Evolutionary conservation across 306 rosid species (phyloP), one percentile per base, ranked within the genome.

Genomic region (Glycine latifolia): DNA sequence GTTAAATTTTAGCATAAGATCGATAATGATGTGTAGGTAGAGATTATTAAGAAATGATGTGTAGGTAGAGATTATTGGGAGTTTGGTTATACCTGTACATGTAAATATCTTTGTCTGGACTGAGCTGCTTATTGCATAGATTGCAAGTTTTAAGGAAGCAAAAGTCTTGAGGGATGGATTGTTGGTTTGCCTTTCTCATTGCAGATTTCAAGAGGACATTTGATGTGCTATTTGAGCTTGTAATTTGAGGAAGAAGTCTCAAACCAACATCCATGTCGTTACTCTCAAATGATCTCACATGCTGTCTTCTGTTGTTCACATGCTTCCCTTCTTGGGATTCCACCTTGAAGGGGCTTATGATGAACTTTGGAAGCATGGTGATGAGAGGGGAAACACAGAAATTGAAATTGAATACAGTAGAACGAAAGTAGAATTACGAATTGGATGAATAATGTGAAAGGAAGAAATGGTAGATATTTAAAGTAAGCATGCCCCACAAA

Each of bases 61-160:
- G n/a, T n/a, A n/a, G n/a, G 17, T 31, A 44, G 7, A 56, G 31
- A 26, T 1, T 1, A 16, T 16, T 8, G 15, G 50, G 20, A 11
- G 31, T 50, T 15, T 65, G 48, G 10, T 9, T 58, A 16, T 83
- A 87, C 90, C 90, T 87, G 86, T 87, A 87, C 88, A 87, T 87
- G 83, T 87, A 87, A 69, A 87, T 87, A 66, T 87, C 90, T 67
- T 87, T 81, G 88, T 87, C 80, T 7, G 67, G 88, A 7, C 86
- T 81, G 33, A 87, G 86, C 8, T 69, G 66, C 67, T 65, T 87
- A 67, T 75, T 63, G 87, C 90, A 87, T 0, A 87, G 85, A 63
- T 78, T 84, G 73, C 90, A 87, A 49, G 80, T 71, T 82, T 84
- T 75, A 48, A 87, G 90, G 83, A 62, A 87, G 88, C 86, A 87